phyloP scores from a whole-genome alignment of 805 yeast species.

The Ogataea chonburiensis region DNA sequence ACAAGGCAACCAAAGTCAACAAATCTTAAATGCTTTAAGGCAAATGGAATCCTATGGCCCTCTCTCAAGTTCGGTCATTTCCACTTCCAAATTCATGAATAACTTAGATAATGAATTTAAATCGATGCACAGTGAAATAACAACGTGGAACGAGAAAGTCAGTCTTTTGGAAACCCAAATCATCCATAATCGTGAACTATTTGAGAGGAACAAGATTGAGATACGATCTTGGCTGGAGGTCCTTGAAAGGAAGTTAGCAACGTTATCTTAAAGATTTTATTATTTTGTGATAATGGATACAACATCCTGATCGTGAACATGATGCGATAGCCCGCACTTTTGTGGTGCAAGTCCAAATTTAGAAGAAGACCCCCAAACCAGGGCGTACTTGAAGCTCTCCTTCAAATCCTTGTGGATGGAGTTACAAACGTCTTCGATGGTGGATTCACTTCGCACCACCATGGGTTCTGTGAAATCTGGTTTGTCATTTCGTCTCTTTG shows the following conservation, averaged over 20 bases:
- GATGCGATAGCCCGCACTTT: slow-evolving; percentile 86
- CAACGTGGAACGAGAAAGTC: slow-evolving; percentile 23
- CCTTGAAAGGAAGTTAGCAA: slow-evolving; percentile 11
- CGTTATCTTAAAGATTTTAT: background rate
- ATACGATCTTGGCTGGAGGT: slow-evolving; percentile 15
- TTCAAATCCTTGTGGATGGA: slow-evolving; percentile 91
- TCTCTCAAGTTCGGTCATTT: slow-evolving; percentile 9
- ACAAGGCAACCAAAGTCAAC: background rate
- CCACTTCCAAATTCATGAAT: slow-evolving; percentile 15
- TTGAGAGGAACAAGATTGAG: slow-evolving; percentile 14
- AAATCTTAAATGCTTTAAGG: background rate
- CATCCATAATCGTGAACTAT: slow-evolving; percentile 7
- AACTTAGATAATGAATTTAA: slow-evolving; percentile 19
- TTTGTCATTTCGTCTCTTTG: slow-evolving; percentile 78
- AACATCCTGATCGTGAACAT: slow-evolving; percentile 89
- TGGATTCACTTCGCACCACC: slow-evolving; percentile 78
- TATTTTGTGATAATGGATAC: slow-evolving; percentile 77
- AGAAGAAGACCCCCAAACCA: slow-evolving; percentile 95
- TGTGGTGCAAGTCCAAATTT: slow-evolving; percentile 85
- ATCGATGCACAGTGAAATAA: slow-evolving; percentile 18
- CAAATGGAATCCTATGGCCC: slow-evolving; percentile 24
- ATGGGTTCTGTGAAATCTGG: slow-evolving; percentile 89
- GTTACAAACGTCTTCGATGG: slow-evolving; percentile 86
- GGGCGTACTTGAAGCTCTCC: slow-evolving; percentile 86
- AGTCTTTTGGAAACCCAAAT: slow-evolving; percentile 20